A percentile compares a stretch with the other conserved stretches of the same genome.
Evolutionary conservation across 805 yeast genomes (phyloP).

Genomic region (Cyberlindnera mrakii): DNA sequence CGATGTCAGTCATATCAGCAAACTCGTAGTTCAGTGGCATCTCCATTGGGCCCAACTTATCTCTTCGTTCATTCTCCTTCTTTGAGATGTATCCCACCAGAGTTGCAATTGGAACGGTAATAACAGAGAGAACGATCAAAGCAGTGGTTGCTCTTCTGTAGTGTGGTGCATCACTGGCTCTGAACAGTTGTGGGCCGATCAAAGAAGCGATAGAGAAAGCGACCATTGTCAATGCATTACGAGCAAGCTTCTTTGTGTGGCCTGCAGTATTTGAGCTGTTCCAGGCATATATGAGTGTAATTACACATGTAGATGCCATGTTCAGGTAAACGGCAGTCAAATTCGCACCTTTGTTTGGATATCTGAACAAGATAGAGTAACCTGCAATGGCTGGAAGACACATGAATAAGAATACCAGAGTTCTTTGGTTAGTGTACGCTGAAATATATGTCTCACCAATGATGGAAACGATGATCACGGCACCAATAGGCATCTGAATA

Average conservation of each 20-base stretch:
- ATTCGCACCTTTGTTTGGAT: conserved; percentile 31
- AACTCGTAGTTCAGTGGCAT: conserved; percentile 27
- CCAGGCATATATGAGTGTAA: conserved; percentile 53
- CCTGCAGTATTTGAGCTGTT: conserved; percentile 55
- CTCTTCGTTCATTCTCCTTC: conserved; percentile 43
- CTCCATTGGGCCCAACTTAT: background rate
- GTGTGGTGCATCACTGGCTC: conserved; percentile 39
- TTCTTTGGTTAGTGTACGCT: conserved; percentile 27
- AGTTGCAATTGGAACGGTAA: conserved; percentile 35
- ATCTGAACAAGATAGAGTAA: conserved; percentile 33
- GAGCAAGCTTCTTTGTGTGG: conserved; percentile 44
- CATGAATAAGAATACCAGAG: conserved; percentile 31
- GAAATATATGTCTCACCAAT: conserved; percentile 31
- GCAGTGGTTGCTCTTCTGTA: conserved; percentile 55
- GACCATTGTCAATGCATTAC: conserved; percentile 47
- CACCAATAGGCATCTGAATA: conserved; percentile 50
- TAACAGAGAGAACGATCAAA: conserved; percentile 42
- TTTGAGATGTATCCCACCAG: conserved; percentile 35
- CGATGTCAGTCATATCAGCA: conserved; percentile 39
- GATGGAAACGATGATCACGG: conserved; percentile 35
- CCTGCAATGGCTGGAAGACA: conserved; percentile 46
- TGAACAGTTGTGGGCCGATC: conserved; percentile 57
- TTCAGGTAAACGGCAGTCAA: conserved; percentile 40
- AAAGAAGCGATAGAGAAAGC: conserved; percentile 50
- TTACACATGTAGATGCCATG: conserved; percentile 47